Conservation (phyloP, 352 stramenopile genomes). For the Albugo candida region DNA sequence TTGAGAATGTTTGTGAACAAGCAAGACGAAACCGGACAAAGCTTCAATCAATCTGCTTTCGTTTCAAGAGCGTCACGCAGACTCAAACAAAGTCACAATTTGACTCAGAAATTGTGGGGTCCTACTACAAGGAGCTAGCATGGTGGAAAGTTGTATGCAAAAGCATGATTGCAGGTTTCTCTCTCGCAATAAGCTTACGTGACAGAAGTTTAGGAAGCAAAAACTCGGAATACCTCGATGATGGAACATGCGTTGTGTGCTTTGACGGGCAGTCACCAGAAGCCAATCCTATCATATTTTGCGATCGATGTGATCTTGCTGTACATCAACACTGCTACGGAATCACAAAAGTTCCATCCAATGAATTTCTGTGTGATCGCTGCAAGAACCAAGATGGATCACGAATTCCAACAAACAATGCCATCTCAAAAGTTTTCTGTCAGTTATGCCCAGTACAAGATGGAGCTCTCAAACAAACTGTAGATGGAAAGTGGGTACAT, state of each 20-base stretch:
- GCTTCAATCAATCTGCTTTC: slow-evolving; percentile 28
- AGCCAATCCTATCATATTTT: slow-evolving; percentile 80
- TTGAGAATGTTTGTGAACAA: slow-evolving; percentile 57
- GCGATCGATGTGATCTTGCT: slow-evolving; percentile 74
- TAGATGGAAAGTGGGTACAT: slow-evolving; percentile 78
- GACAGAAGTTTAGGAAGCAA: background rate
- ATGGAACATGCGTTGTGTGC: slow-evolving; percentile 77
- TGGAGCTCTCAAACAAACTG: slow-evolving; percentile 70
- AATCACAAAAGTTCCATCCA: slow-evolving; percentile 58
- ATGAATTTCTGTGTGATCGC: slow-evolving; percentile 79
- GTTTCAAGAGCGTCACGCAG: slow-evolving; percentile 17
- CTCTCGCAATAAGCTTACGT: background rate
- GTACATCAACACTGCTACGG: slow-evolving; percentile 81
- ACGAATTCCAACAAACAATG: slow-evolving; percentile 18
- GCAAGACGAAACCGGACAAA: slow-evolving; percentile 50
- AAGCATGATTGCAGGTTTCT: slow-evolving; percentile 17
- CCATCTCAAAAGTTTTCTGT: slow-evolving; percentile 31
- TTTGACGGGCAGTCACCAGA: slow-evolving; percentile 78
- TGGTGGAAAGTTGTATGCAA: slow-evolving; percentile 59
- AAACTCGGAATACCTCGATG: slow-evolving; percentile 33
- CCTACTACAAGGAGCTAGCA: slow-evolving; percentile 57
- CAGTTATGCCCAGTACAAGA: slow-evolving; percentile 69
- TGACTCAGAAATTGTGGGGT: slow-evolving; percentile 15
- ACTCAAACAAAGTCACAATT: slow-evolving; percentile 12
- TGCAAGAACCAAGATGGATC: slow-evolving; percentile 38